These are phyloP conservation scores for Viola pubescens DNA, from an alignment of 441 rosid genomes.

Conservation along the genomic window DNA sequence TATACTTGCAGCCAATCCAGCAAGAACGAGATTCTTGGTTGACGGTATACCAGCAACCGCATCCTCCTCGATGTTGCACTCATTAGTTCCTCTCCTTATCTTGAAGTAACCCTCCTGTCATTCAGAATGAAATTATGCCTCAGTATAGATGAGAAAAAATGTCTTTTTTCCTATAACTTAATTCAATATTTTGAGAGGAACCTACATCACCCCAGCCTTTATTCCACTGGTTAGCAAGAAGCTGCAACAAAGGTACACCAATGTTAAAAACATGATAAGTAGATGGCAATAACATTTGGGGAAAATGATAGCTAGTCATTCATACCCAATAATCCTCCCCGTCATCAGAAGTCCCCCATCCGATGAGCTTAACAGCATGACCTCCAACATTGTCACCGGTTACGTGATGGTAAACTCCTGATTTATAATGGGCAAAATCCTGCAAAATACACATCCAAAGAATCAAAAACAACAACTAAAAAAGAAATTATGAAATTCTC, in stretches of 20 bases:
- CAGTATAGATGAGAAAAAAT: no score
- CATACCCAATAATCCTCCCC: constrained; percentile 92
- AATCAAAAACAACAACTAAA: constrained; percentile 1
- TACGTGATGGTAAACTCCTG: constrained; percentile 81
- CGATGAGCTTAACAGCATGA: constrained; percentile 87
- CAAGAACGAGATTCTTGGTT: constrained; percentile 46
- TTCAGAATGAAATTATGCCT: constrained; percentile 9
- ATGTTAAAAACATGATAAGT: constrained; percentile 6
- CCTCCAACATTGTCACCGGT: constrained; percentile 67
- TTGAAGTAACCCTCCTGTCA: constrained; percentile 85
- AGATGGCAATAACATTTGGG: background rate
- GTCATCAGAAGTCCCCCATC: constrained; percentile 87
- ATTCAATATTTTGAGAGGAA: constrained; percentile 7
- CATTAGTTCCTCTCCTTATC: constrained; percentile 80
- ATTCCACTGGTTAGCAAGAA: constrained; percentile 95
- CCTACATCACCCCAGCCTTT: constrained; percentile 91
- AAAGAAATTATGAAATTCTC: no score
- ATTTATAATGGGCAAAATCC: constrained; percentile 94
- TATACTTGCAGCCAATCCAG: constrained; percentile 22
- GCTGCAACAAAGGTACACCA: constrained; percentile 40
- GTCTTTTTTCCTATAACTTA: background rate
- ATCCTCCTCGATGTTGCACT: constrained; percentile 77
- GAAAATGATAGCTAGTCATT: background rate
- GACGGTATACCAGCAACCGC: constrained; percentile 85
- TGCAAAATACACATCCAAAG: constrained; percentile 17